phyloP scores from a whole-genome alignment of 2,329 filamentous ascomycete genomes.

The Emergomyces pasteurianus region DNA sequence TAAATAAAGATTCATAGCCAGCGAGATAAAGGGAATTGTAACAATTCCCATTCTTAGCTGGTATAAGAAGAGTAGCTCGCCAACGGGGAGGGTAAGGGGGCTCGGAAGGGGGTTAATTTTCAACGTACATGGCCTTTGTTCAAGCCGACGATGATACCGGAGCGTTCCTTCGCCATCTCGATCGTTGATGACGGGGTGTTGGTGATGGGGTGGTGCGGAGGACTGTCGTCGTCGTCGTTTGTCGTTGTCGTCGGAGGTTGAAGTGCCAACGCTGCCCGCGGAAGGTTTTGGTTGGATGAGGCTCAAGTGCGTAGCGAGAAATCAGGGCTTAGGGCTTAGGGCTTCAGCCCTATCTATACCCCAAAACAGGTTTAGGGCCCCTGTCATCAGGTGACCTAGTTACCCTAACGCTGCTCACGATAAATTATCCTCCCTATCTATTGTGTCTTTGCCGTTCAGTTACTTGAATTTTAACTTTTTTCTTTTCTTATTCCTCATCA shows the following conservation, averaged over 20 bases:
- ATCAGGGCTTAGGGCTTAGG: constrained; percentile 30
- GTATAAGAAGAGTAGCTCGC: too few relatives aligned
- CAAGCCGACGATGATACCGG: constrained; percentile 47
- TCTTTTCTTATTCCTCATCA: too few relatives aligned
- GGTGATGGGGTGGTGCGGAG: constrained; percentile 9
- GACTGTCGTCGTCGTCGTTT: constrained; percentile 1
- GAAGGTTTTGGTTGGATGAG: constrained; percentile 23
- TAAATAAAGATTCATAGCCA: background rate
- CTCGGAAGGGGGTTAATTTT: background rate
- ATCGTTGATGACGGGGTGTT: constrained; percentile 22
- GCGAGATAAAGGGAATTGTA: background rate
- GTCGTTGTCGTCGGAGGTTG: constrained; percentile 7
- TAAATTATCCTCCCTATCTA: too few relatives aligned
- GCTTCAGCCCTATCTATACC: constrained; percentile 5
- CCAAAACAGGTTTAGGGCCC: background rate
- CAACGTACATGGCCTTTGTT: constrained; percentile 56
- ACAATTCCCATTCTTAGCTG: background rate
- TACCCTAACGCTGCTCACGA: too few relatives aligned
- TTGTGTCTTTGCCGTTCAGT: too few relatives aligned
- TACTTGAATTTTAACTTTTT: too few relatives aligned
- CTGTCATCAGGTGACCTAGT: too few relatives aligned
- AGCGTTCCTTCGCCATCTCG: constrained; percentile 41
- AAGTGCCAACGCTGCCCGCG: constrained; percentile 3
- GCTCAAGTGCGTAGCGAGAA: constrained; percentile 25
- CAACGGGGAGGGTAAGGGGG: constrained; percentile 8